Evolutionary conservation across 148 eudicot genomes (phyloP).

Genomic region (Camellia sinensis): DNA sequence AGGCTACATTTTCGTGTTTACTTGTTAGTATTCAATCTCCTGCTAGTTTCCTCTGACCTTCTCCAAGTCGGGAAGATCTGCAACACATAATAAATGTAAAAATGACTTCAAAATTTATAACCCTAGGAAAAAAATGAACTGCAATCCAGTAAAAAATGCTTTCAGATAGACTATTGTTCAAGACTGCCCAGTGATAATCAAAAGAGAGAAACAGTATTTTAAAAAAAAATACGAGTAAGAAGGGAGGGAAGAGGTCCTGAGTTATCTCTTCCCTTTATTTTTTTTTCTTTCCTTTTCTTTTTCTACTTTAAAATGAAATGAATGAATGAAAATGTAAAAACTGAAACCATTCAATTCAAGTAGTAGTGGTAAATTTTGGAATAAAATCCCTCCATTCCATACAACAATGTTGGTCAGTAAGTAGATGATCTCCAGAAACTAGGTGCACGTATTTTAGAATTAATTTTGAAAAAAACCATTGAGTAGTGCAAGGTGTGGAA

Average conservation of each 20-base stretch:
- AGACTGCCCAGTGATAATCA: no score
- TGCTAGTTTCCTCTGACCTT: conserved; percentile 53
- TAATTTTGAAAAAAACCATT: background rate
- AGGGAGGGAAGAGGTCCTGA: background rate
- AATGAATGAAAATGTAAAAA: no score
- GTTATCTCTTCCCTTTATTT: background rate
- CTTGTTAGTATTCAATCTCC: background rate
- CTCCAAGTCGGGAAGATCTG: conserved; percentile 94
- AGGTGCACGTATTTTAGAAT: background rate
- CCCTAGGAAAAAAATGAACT: no score
- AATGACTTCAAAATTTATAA: background rate
- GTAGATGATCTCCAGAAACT: background rate
- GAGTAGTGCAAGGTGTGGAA: background rate
- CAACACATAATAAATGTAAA: conserved; percentile 1
- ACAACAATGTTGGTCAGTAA: background rate
- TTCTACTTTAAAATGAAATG: background rate
- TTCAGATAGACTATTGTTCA: no score
- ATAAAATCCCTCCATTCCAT: background rate
- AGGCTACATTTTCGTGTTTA: background rate
- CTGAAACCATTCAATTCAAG: background rate
- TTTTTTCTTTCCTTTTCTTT: no score
- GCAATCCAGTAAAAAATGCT: no score
- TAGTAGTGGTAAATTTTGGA: background rate
- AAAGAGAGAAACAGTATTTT: no score
- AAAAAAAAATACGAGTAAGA: no score